Base-by-base conservation (phyloP, 345 rosid genomes). In the Triadica sebifera region DNA sequence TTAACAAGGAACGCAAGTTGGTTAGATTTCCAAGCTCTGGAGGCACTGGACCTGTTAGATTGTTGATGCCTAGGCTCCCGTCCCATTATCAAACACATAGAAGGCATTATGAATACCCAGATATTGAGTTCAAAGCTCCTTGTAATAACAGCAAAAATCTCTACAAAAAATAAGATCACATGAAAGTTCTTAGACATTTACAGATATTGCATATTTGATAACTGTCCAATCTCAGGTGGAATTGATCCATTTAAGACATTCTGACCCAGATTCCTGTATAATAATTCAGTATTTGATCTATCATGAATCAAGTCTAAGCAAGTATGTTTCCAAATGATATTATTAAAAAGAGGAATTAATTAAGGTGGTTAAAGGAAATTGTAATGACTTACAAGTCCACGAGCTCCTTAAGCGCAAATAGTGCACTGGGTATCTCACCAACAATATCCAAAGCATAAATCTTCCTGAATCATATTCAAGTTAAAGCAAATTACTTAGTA, bases 1-100 rank as follows among this genome's bases (percentile, higher is more conserved):
- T 84, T 82, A 76, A 88, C 89, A 88, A 75, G 70, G 86, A 80
- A 60, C 77, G 62, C 84, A 88, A 74, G 67, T 86, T 82, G 70
- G 86, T 86, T 43, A 83, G 80, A 72, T 77, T 88, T 69, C 91
- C 91, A 29, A 86, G 87, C 70, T 85, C 84, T 60, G 77, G 68
- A n/a, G 87, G 89, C 51, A 88, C 83, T 46, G 51, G 78, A 67
- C 89, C 89, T 0, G 84, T 80, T 72, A 88, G 66, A 73, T 88
- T 86, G 86, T 88, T 88, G 81, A 86, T 86, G 74, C 89, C 88
- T 22, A 86, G 80, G 85, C 88, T 88, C 38, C 91, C 86, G 86
- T 71, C 68, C 64, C 74, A 20, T 61, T 65, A 29, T 68, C 77
- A 75, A 69, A 82, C 75, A 72, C 12, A 65, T 10, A 67, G 64